phyloP scores from a whole-genome alignment of 2,329 filamentous ascomycete genomes.

The Fusarium dlaminii region DNA sequence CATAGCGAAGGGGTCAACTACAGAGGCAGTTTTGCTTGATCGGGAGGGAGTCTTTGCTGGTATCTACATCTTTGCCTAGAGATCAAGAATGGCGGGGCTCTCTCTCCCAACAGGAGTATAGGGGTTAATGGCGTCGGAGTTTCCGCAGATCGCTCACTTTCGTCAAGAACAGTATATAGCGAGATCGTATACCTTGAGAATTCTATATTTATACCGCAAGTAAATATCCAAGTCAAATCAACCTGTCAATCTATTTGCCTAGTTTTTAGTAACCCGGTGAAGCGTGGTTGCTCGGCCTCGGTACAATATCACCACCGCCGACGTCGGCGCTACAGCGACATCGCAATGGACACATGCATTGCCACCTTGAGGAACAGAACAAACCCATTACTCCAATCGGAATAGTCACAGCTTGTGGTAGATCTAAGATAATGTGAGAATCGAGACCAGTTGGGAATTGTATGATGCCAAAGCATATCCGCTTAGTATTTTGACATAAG shows the following conservation, averaged over 20 bases:
- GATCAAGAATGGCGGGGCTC: background rate
- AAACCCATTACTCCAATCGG: background rate
- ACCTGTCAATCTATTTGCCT: background rate
- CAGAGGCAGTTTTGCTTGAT: background rate
- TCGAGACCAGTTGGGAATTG: background rate
- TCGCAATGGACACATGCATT: background rate
- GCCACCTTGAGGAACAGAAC: background rate
- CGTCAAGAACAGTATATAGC: background rate
- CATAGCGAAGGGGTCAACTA: background rate
- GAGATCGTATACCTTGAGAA: background rate
- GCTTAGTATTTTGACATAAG: constrained; percentile 33
- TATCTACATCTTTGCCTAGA: background rate
- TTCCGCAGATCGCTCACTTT: background rate
- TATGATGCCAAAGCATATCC: constrained; percentile 3
- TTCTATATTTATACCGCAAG: background rate
- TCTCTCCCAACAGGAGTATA: constrained; percentile 3
- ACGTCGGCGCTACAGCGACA: constrained; percentile 1
- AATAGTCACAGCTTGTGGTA: no score
- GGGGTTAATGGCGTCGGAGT: constrained; percentile 31
- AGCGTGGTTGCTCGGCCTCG: background rate
- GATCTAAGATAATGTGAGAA: background rate
- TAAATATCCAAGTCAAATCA: background rate
- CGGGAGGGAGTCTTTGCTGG: constrained; percentile 1
- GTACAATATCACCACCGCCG: background rate
- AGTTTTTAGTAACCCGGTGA: background rate